phyloP scores from a whole-genome alignment of 495 filamentous ascomycete species.

The Schizothecium vesticola region DNA sequence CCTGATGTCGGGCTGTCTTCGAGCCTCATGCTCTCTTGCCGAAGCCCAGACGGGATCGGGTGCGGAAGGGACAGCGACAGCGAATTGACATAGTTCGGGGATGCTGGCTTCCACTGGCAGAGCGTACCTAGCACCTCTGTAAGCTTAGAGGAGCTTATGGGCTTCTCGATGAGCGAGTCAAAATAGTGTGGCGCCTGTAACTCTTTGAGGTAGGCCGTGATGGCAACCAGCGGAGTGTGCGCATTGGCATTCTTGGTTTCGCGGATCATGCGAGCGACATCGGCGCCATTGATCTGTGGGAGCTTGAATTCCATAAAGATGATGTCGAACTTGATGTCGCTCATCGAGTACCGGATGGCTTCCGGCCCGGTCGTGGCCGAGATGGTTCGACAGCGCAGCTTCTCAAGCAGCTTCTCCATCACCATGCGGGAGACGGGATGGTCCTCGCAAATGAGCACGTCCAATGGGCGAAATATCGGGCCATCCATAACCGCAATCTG shows the following conservation, averaged over 20 bases:
- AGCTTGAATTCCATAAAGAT: constrained; percentile 97
- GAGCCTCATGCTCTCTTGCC: constrained; percentile 53
- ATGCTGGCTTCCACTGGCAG: constrained; percentile 87
- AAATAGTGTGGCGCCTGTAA: constrained; percentile 91
- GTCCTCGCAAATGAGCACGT: constrained; percentile 95
- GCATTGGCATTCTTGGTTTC: constrained; percentile 91
- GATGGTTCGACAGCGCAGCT: constrained; percentile 91
- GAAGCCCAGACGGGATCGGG: constrained; percentile 56
- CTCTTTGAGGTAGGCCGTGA: constrained; percentile 97
- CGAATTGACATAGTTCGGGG: constrained; percentile 40
- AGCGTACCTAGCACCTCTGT: constrained; percentile 77
- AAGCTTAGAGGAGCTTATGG: constrained; percentile 81
- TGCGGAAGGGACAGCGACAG: constrained; percentile 40
- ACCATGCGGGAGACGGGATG: constrained; percentile 95
- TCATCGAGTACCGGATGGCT: constrained; percentile 84
- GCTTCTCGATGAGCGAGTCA: constrained; percentile 90
- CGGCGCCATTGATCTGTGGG: constrained; percentile 87
- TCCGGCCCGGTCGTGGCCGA: constrained; percentile 82
- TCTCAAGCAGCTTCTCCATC: constrained; percentile 95
- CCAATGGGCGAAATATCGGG: constrained; percentile 81
- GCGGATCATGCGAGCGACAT: constrained; percentile 94
- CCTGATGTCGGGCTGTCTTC: constrained; percentile 83
- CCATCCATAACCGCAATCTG: constrained; percentile 69
- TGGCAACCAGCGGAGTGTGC: constrained; percentile 91
- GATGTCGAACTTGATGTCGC: constrained; percentile 92